Percentiles rank a stretch among this genome's conserved stretches.
phyloP scores from a whole-genome alignment of 257 asterid species.

The Primulina tabacum region DNA sequence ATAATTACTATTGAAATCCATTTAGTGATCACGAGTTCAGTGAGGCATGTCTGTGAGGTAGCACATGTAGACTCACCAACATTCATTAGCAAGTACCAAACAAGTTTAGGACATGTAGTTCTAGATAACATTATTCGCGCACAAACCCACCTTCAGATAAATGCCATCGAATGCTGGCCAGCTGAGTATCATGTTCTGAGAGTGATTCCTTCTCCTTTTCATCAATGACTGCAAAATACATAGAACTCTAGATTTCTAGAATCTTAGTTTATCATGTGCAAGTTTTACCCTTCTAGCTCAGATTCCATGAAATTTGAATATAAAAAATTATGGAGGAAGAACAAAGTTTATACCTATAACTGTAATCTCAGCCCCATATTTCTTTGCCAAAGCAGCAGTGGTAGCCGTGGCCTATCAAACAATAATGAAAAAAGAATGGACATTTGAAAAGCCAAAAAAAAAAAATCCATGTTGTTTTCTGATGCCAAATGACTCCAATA shows the following conservation, averaged over 20 bases:
- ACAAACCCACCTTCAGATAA: constrained; percentile 72
- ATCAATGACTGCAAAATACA: constrained; percentile 75
- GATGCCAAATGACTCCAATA: neutral
- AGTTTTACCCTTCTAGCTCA: constrained; percentile 9
- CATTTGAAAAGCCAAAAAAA: neutral
- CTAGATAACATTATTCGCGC: neutral
- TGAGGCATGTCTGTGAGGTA: neutral
- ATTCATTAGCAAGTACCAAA: neutral
- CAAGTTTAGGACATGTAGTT: neutral
- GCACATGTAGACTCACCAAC: neutral
- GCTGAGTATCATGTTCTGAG: constrained; percentile 83
- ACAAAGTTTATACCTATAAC: constrained; percentile 65
- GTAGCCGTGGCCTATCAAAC: constrained; percentile 75
- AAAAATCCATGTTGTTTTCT: too few species aligned
- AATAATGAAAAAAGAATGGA: constrained; percentile 12
- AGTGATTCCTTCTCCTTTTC: constrained; percentile 68
- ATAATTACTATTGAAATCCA: neutral
- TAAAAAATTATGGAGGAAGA: constrained; percentile 3
- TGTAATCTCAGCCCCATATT: constrained; percentile 93
- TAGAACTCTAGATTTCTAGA: constrained; percentile 22
- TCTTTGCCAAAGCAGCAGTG: constrained; percentile 88
- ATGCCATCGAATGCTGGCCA: constrained; percentile 92
- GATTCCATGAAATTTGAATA: neutral
- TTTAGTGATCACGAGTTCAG: neutral
- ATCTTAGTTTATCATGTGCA: constrained; percentile 19